Base-by-base conservation (phyloP, 2,329 filamentous ascomycete genomes). In the Phialocephala subalpina region DNA sequence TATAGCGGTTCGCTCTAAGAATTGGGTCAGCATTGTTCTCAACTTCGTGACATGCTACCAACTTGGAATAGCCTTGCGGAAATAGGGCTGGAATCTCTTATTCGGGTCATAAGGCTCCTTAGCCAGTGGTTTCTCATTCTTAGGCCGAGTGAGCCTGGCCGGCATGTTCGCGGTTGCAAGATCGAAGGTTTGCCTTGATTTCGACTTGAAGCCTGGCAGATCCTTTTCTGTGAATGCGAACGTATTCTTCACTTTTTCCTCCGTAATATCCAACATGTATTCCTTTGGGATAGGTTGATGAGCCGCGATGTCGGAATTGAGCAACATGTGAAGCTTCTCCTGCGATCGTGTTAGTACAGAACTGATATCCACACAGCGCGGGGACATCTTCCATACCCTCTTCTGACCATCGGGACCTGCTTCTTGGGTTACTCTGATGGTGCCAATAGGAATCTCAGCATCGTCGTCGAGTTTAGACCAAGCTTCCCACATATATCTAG, bases 171-270 rank as follows among this genome's bases (percentile, higher is more conserved):
- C 84, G 53, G 83, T 85, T 3, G 86, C 80, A 9, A 85, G 84
- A 61, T 87, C 84, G n/a, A 83, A 82, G 59, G 84, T 82, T 57
- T 80, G 80, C 73, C 83, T 86, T 74, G 86, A 86, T 77, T 84
- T 86, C 20, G 82, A 82, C 72, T 86, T 86, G 80, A 89, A 94
- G 42, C 92, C 92, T 0, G 94, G 92, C 25, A 97, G 85, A 75
- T 98, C 93, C 77, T 97, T 94, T 80, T 99, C 96, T 47, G 92
- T 94, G 76, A 99, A 99, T 64, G 98, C 83, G 77, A 92, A 97
- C 22, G 94, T 96, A 79, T 97, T 97, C 74, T 87, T 88, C 38
- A 95, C 88, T n/a, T 86, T 80, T 49, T 82, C 77, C 47, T 88
- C 86, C 27, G 86, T 89, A 56, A 93, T 84, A 56, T 93, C 89